Conservation (phyloP, 169 alveolate species). For the Eimeria tenella region DNA sequence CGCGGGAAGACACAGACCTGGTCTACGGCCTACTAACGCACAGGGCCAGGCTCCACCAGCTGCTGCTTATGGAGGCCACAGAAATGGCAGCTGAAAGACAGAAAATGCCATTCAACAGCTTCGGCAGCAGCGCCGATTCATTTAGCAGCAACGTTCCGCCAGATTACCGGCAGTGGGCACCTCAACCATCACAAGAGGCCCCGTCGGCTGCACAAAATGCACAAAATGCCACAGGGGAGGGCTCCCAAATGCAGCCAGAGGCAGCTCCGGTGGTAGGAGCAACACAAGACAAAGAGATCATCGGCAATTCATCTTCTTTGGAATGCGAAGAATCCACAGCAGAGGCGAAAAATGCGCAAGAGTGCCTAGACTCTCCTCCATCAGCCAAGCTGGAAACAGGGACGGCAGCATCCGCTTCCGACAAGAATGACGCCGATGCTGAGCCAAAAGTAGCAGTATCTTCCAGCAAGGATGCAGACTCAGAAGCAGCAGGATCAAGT, state of each 20-base stretch:
- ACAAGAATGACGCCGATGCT: too few relatives aligned
- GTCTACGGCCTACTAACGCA: neutral
- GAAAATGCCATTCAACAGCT: neutral
- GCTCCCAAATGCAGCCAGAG: neutral
- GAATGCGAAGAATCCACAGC: neutral
- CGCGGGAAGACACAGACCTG: constrained; percentile 15
- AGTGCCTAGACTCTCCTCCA: too few relatives aligned
- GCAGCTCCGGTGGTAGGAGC: neutral
- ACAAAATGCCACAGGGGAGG: neutral
- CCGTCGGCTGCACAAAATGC: too few relatives aligned
- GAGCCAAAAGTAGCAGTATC: too few relatives aligned
- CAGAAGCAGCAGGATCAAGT: too few relatives aligned
- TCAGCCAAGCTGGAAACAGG: too few relatives aligned
- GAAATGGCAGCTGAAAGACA: neutral
- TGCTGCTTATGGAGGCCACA: constrained; percentile 10
- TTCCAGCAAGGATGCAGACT: too few relatives aligned
- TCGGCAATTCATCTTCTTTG: neutral
- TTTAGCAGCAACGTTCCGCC: constrained; percentile 34
- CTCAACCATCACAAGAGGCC: neutral
- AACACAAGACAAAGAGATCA: neutral
- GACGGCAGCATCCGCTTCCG: too few relatives aligned
- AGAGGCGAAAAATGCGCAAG: neutral
- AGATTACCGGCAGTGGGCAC: constrained; percentile 25
- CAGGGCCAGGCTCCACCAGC: constrained; percentile 35
- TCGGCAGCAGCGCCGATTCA: constrained; percentile 11